phyloP scores from a whole-genome alignment of 2,329 filamentous ascomycete species.

The Curvularia eragrostidis region DNA sequence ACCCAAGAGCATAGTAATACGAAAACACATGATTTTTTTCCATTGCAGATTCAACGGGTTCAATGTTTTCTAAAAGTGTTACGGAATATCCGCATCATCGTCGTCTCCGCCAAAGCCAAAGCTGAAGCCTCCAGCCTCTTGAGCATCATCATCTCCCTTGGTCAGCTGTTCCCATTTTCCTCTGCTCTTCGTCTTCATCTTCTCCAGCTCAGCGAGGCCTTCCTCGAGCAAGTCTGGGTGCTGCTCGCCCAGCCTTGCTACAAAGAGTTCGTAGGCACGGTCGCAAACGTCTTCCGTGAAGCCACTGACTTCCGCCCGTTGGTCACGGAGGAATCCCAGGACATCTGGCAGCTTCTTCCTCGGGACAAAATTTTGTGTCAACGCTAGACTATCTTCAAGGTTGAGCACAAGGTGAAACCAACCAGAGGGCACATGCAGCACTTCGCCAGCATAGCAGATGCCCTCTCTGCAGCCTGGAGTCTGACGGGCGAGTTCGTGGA shows the following conservation, averaged over 20 bases:
- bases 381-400: conserved; percentile 79
- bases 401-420: conserved; percentile 99
- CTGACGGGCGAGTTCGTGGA: conserved; percentile 80
- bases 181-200: conserved; percentile 67
- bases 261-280: conserved; percentile 74
- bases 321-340: conserved; percentile 80
- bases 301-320: conserved; percentile 84
- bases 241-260: conserved; percentile 67
- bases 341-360: conserved; percentile 74
- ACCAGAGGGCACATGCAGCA: conserved; percentile 89
- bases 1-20: conserved; percentile 6
- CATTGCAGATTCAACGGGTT: neutral
- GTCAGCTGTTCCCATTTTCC: conserved; percentile 87
- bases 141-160: conserved; percentile 57
- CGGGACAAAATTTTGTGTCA: conserved; percentile 96
- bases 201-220: conserved; percentile 70
- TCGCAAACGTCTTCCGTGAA: conserved; percentile 76
- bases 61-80: neutral
- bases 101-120: conserved; percentile 67
- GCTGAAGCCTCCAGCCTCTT: conserved; percentile 60
- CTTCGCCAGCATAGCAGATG: conserved; percentile 81
- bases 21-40: neutral
- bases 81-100: conserved; percentile 50
- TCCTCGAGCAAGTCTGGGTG: conserved; percentile 70
- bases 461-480: conserved; percentile 83